Percentiles rank a stretch among this genome's conserved stretches.
Conservation (phyloP, 2,329 filamentous ascomycete genomes). For the Alternaria gaisen region DNA sequence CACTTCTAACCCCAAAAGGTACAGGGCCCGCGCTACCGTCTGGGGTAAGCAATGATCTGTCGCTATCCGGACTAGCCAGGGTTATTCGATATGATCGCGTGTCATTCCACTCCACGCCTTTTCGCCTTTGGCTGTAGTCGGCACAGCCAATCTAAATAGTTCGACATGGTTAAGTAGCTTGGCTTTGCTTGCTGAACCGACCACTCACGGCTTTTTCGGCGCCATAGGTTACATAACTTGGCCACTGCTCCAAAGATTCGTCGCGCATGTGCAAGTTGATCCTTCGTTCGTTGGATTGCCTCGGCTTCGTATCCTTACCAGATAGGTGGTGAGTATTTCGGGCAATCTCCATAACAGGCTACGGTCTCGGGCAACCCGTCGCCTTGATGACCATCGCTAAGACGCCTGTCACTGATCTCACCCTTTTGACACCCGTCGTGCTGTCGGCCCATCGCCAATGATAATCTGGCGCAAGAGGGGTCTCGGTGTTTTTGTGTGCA, state of each 20-base stretch:
- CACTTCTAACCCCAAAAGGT: constrained; percentile 15
- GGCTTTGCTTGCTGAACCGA: constrained; percentile 12
- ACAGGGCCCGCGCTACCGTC: constrained; percentile 10
- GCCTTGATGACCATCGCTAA: constrained; percentile 16
- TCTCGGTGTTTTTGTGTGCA: constrained; percentile 29
- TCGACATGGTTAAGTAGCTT: constrained; percentile 12
- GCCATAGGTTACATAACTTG: constrained; percentile 12
- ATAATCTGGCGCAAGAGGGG: constrained; percentile 26
- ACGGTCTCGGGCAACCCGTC: constrained; percentile 28
- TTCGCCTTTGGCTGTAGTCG: constrained; percentile 15
- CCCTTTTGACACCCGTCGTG: constrained; percentile 29
- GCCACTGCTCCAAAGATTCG: constrained; percentile 7
- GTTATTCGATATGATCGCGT: constrained; percentile 16
- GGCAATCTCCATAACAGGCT: constrained; percentile 39
- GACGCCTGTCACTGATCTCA: constrained; percentile 37
- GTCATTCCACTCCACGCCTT: constrained; percentile 1
- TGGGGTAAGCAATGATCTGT: constrained; percentile 16
- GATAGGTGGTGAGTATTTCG: constrained; percentile 44
- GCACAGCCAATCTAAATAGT: constrained; percentile 17
- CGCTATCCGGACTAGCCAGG: constrained; percentile 15
- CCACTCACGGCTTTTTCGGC: constrained; percentile 23
- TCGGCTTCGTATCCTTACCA: constrained; percentile 27
- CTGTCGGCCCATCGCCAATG: constrained; percentile 29
- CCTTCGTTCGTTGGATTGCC: constrained; percentile 22
- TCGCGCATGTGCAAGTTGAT: constrained; percentile 33